Evolutionary conservation across 495 filamentous ascomycete species (phyloP), one percentile per base, ranked within the genome.

Genomic region (Xylaria scruposa): DNA sequence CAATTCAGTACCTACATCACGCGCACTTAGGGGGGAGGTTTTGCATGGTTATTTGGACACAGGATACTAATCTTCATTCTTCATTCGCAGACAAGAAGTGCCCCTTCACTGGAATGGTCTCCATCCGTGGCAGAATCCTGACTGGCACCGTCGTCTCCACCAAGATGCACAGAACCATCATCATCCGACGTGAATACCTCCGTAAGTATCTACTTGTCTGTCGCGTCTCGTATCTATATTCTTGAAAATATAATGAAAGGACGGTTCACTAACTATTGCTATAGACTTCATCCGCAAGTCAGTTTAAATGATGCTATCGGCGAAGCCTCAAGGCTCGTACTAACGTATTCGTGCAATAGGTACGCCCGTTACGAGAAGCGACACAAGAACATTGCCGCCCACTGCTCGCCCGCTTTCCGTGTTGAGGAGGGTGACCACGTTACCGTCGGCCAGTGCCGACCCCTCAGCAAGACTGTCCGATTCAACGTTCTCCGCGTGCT

Each of bases 171-270:
- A 91, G 95, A 83, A 99, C 96, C 78, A 89, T 98, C 82, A 90
- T 98, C 89, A 97, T 99, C 90, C 97, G 96, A 84, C 94, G 96
- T 85, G 97, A 99, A 89, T 99, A 98, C 89, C 95, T 99, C 33
- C 70, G 70, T 71, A 12, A 66, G 70, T 71, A 42, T 42, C 10
- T 8, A 17, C n/a, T 33, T 21, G 4, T 0, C 42, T 21, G 6
- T 49, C 29, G 12, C 60, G 2, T n/a, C 19, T 62, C 42, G 13
- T 7, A 0, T 17, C 26, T 40, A 40, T 36, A 44, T 21, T 15
- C 29, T 31, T 47, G 47, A 7, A 29, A 6, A 10, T 65, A 0
- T 58, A 24, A 56, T 26, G 42, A 49, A 59, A 62, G 1, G 3
- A 53, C n/a, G 13, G 9, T 53, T 67, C 3, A 38, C 70, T 72